phyloP scores from a whole-genome alignment of 129 eudicot genomes.

The Escallonia rubra region DNA sequence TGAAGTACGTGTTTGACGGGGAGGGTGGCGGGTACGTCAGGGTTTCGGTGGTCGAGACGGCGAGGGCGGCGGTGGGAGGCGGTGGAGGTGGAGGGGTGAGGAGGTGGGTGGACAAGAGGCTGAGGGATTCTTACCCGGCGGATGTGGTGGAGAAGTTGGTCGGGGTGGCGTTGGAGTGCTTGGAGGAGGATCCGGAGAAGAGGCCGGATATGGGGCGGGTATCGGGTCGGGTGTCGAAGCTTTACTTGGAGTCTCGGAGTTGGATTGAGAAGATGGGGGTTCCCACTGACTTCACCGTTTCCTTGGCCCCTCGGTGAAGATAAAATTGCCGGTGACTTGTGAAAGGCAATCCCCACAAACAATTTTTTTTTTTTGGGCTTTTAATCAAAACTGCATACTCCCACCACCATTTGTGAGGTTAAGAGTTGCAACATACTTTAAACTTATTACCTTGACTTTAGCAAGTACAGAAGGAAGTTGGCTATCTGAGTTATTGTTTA shows the following conservation, averaged over 20 bases:
- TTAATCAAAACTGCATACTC: no score
- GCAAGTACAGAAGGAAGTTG: no score
- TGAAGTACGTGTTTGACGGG: constrained; percentile 38
- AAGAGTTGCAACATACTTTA: no score
- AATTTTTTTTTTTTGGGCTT: no score
- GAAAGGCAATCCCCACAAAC: no score
- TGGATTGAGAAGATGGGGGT: constrained; percentile 66
- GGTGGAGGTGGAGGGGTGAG: constrained; percentile 40
- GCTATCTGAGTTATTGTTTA: no score
- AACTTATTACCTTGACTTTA: no score
- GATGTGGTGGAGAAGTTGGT: constrained; percentile 64
- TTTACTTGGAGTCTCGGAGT: constrained; percentile 62
- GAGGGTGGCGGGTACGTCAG: constrained; percentile 38
- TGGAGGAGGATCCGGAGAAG: constrained; percentile 59
- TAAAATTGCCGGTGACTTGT: no score
- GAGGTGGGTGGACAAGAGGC: constrained; percentile 73
- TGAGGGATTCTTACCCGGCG: constrained; percentile 85
- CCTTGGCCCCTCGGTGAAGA: constrained; percentile 63
- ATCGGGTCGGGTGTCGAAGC: constrained; percentile 63
- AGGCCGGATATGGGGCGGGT: constrained; percentile 77
- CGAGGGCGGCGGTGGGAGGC: constrained; percentile 53
- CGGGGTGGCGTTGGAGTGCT: constrained; percentile 58
- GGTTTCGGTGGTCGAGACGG: constrained; percentile 51
- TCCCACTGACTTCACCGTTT: constrained; percentile 52
- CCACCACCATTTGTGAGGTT: no score